Conservation (phyloP, 495 filamentous ascomycete species). For the Bryoglossum gracile region DNA sequence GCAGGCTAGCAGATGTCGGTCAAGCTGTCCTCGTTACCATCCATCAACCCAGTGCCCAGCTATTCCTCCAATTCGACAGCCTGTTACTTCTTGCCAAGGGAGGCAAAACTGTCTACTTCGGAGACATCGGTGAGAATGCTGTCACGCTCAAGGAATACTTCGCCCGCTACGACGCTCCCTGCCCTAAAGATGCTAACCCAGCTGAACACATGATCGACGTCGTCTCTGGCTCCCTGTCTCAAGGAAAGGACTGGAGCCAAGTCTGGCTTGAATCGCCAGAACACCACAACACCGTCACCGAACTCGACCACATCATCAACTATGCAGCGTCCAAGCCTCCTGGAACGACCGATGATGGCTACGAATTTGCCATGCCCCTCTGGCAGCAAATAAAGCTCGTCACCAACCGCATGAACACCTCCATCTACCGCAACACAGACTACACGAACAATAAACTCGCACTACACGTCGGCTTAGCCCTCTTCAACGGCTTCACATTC, state of each 20-base stretch:
- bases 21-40: slow-evolving; percentile 45
- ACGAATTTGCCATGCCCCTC: slow-evolving; percentile 43
- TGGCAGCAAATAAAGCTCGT: slow-evolving; percentile 31
- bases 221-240: slow-evolving; percentile 29
- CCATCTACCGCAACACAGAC: slow-evolving; percentile 33
- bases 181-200: slow-evolving; percentile 45
- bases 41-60: slow-evolving; percentile 25
- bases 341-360: slow-evolving; percentile 23
- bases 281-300: slow-evolving; percentile 33
- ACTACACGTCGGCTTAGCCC: slow-evolving; percentile 33
- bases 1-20: slow-evolving; percentile 55
- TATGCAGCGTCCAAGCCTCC: slow-evolving; percentile 24
- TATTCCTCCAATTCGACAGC: slow-evolving; percentile 24
- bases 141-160: slow-evolving; percentile 38
- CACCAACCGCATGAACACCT: slow-evolving; percentile 29
- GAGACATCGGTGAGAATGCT: slow-evolving; percentile 33
- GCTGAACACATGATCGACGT: slow-evolving; percentile 53
- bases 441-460: slow-evolving; percentile 40
- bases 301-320: slow-evolving; percentile 38
- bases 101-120: slow-evolving; percentile 50
- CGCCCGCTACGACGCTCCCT: slow-evolving; percentile 41
- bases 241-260: slow-evolving; percentile 40
- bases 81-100: slow-evolving; percentile 40
- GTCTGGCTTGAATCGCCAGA: slow-evolving; percentile 37
- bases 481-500: slow-evolving; percentile 53